Percentiles rank a stretch among this genome's conserved stretches.
These are phyloP conservation scores for Tetrahymena elliotti DNA, from an alignment of 73 alveolate genomes.

Conservation along the genomic window DNA sequence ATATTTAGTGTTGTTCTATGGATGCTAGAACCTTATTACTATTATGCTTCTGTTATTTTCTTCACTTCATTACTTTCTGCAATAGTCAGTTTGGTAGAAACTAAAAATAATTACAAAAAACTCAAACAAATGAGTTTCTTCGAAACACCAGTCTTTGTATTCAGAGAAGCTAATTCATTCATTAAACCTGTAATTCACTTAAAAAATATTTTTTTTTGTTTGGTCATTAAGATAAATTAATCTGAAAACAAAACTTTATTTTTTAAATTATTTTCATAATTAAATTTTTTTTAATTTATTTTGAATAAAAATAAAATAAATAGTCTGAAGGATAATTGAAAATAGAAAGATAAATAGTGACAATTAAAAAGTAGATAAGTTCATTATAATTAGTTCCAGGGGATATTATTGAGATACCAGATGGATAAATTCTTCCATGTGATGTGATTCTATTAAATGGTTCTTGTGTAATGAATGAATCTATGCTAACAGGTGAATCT, in stretches of 20 bases:
- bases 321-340: background rate
- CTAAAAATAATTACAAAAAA: background rate
- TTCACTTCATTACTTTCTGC: background rate
- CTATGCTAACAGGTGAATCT: slow-evolving; percentile 93
- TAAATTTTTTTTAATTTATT: no score
- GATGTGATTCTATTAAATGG: slow-evolving; percentile 84
- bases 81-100: background rate
- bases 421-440: slow-evolving; percentile 68
- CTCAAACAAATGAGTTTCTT: background rate
- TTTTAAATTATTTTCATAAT: no score
- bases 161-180: background rate
- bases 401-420: slow-evolving; percentile 69
- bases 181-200: background rate
- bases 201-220: no score
- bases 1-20: background rate
- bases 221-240: no score
- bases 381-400: slow-evolving; percentile 91
- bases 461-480: slow-evolving; percentile 75
- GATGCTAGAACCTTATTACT: background rate
- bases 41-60: background rate
- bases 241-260: no score
- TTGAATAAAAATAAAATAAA: no score
- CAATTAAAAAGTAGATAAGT: slow-evolving; percentile 6
- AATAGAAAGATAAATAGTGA: slow-evolving; percentile 5
- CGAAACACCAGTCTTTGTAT: background rate